phyloP scores from a whole-genome alignment of 1,139 yeast genomes.

The Tardiomyces depauwii region DNA sequence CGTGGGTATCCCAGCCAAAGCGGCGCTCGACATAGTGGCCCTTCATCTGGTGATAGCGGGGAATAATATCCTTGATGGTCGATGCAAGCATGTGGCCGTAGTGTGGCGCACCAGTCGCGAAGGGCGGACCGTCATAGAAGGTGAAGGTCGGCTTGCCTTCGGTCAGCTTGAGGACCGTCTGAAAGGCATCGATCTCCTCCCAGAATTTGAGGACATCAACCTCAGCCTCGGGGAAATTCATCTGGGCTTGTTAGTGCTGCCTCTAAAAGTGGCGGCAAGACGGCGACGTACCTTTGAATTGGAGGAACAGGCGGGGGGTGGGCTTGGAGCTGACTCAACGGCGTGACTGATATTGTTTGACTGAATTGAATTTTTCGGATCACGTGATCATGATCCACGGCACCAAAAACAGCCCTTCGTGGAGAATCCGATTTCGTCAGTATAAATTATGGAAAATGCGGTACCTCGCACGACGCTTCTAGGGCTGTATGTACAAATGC shows the following conservation, averaged over 20 bases:
- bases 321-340: too few relatives aligned
- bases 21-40: constrained; percentile 94
- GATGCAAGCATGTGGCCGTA: constrained; percentile 96
- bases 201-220: constrained; percentile 68
- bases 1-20: constrained; percentile 99
- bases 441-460: too few relatives aligned
- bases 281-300: background rate
- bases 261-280: background rate
- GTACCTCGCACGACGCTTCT: too few relatives aligned
- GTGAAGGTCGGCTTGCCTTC: constrained; percentile 81
- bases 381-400: too few relatives aligned
- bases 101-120: constrained; percentile 98
- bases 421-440: too few relatives aligned
- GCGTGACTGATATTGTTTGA: too few relatives aligned
- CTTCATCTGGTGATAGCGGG: constrained; percentile 96
- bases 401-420: too few relatives aligned
- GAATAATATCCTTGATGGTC: constrained; percentile 93
- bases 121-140: constrained; percentile 98
- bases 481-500: too few relatives aligned
- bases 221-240: constrained; percentile 79
- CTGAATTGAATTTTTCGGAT: too few relatives aligned
- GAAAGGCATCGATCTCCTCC: constrained; percentile 90
- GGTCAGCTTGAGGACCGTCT: constrained; percentile 71
- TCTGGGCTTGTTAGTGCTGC: constrained; percentile 7
- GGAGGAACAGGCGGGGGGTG: too few relatives aligned